Base-by-base conservation (phyloP, 306 rosid genomes). In the Arachis stenosperma region DNA sequence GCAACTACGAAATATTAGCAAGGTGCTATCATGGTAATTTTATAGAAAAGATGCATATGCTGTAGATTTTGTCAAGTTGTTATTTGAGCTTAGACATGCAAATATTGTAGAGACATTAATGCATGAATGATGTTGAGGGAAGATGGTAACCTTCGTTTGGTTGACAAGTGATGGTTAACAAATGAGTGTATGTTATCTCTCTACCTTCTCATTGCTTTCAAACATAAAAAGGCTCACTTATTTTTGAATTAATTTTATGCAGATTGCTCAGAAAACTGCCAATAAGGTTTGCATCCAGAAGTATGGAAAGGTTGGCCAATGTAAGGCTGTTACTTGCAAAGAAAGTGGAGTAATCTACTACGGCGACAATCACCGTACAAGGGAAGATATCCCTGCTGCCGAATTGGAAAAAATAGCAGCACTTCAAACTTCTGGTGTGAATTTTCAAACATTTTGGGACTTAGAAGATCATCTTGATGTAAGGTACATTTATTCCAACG, bases 211-310 rank as follows among this genome's bases (percentile, higher is more conserved):
- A 30, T 69, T 61, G 61, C 65, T 29, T 40, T 14, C 36, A 50
- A 50, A 15, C 55, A 30, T 59, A 39, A 61, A 53, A 70, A 78
- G 70, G 55, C 66, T 78, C 9, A 61, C 48, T 47, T 4, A 66
- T 52, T 70, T 67, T 39, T 59, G 29, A 42, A 53, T 36, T 14
- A 42, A 65, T 64, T 56, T 3, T 76, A 17, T 78, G 55, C 71
- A 94, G 96, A 81, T 91, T 82, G 96, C 95, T 81, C 90, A 81
- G 75, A 86, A 69, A 84, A 69, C 91, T 30, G 96, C 96, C 57
- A 78, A 79, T 57, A 94, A 86, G 82, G 96, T 89, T 56, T 84
- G 85, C 68, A 82, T 93, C 78, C 90, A 89, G 75, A 89, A 84
- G 70, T 89, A 86, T 55, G 97, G 96, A 8, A 83, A 78, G 55